A percentile compares a stretch with the other conserved stretches of the same genome.
Conservation (phyloP, 129 eudicot species). For the Kitagawia praeruptora region DNA sequence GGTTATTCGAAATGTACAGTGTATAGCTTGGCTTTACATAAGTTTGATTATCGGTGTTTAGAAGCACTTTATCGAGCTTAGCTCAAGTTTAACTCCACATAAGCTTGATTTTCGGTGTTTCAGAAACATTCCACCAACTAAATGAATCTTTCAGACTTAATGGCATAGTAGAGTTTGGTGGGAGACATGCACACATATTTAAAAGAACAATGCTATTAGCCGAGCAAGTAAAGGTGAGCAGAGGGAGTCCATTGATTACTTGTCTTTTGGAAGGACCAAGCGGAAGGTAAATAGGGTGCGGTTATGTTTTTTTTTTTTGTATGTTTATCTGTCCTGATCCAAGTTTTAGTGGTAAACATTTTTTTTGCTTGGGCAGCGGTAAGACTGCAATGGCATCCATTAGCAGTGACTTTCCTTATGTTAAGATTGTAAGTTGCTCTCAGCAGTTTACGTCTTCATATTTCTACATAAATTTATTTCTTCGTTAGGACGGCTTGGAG, state of each 20-base stretch:
- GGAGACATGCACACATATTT: slow-evolving; percentile 69
- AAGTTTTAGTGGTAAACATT: not conserved
- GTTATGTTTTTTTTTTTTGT: not conserved
- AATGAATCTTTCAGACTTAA: slow-evolving; percentile 61
- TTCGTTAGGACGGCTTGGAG: not conserved
- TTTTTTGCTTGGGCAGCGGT: slow-evolving; percentile 54
- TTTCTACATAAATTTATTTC: not conserved
- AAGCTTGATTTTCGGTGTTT: not conserved
- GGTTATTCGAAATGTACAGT: not conserved
- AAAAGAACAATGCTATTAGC: slow-evolving; percentile 82
- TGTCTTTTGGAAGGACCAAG: slow-evolving; percentile 97
- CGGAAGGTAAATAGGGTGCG: slow-evolving; percentile 60
- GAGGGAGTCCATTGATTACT: slow-evolving; percentile 89
- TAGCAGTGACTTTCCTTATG: slow-evolving; percentile 92
- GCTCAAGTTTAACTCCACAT: too few species aligned
- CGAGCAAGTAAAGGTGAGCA: slow-evolving; percentile 90
- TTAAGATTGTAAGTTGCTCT: slow-evolving; percentile 77
- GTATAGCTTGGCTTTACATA: not conserved
- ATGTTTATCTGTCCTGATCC: not conserved
- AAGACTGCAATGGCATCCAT: slow-evolving; percentile 98
- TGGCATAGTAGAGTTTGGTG: slow-evolving; percentile 92
- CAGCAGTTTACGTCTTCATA: not conserved
- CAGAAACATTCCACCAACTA: not conserved
- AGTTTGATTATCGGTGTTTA: not conserved
- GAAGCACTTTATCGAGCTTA: not conserved